These are phyloP conservation scores for Tetracladium setigerum DNA, from an alignment of 495 filamentous ascomycete genomes.

Conservation along the genomic window DNA sequence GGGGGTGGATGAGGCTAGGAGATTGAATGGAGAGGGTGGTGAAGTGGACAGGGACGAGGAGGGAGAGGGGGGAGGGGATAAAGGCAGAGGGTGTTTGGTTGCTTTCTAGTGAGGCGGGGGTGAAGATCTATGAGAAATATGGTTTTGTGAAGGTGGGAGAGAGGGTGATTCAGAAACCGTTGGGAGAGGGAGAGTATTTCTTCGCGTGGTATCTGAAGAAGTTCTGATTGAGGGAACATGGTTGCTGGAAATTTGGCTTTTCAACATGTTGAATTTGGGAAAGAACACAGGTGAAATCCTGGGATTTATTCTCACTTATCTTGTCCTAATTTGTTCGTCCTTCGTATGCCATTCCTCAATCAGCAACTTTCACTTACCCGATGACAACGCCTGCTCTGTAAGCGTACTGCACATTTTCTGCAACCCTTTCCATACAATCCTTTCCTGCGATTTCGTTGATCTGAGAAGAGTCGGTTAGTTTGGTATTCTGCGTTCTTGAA, in stretches of 20 bases:
- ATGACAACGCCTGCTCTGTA: slow-evolving; percentile 9
- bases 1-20: neutral
- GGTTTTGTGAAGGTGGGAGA: slow-evolving; percentile 3
- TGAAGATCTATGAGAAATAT: slow-evolving; percentile 6
- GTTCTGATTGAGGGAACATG: neutral
- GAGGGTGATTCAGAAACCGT: no score
- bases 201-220: slow-evolving; percentile 2
- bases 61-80: neutral
- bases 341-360: no score
- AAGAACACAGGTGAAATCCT: no score
- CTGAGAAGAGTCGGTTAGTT: no score
- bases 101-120: slow-evolving; percentile 2
- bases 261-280: no score
- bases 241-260: no score
- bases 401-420: slow-evolving; percentile 8
- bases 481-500: no score
- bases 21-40: no score
- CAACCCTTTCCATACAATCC: slow-evolving; percentile 4
- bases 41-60: neutral
- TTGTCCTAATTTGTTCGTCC: no score
- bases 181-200: no score
- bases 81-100: slow-evolving; percentile 2
- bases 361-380: neutral
- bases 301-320: no score
- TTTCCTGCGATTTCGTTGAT: slow-evolving; percentile 5